Conservation (phyloP, 2,329 filamentous ascomycete species). For the Periconia sp. region DNA sequence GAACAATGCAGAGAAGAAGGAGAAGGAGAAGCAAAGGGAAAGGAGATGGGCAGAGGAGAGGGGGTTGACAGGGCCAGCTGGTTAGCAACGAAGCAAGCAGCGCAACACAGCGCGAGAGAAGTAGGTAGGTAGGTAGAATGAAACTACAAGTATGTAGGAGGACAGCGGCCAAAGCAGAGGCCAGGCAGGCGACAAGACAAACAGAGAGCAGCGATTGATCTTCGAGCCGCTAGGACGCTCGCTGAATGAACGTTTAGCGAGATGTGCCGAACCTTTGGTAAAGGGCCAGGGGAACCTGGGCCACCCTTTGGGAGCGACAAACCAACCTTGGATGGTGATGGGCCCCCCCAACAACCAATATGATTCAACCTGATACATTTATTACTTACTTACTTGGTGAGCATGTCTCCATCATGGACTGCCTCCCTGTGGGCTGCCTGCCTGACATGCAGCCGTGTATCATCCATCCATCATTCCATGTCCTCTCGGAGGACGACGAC, state of each 20-base stretch:
- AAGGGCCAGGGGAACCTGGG: not conserved
- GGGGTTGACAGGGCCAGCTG: not conserved
- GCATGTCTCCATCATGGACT: too few species aligned
- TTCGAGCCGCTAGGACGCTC: not conserved
- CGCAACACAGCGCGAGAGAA: not conserved
- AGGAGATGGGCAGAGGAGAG: not conserved
- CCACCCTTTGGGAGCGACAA: too few species aligned
- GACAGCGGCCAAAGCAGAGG: too few species aligned
- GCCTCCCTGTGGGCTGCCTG: too few species aligned
- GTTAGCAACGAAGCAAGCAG: not conserved
- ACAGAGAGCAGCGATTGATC: not conserved
- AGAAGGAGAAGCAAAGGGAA: slow-evolving; percentile 7
- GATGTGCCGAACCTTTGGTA: not conserved
- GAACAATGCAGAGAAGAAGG: slow-evolving; percentile 30
- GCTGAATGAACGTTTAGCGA: not conserved
- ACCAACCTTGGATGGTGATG: not conserved
- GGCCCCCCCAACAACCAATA: too few species aligned
- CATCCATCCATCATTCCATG: too few species aligned
- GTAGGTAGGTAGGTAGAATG: not conserved
- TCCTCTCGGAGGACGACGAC: too few species aligned
- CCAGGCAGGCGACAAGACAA: not conserved
- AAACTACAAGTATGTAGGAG: not conserved
- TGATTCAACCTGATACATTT: too few species aligned
- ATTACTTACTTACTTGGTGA: too few species aligned
- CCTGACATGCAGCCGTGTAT: too few species aligned